phyloP scores from a whole-genome alignment of 2,329 filamentous ascomycete genomes.

The Trichoderma polysporum region DNA sequence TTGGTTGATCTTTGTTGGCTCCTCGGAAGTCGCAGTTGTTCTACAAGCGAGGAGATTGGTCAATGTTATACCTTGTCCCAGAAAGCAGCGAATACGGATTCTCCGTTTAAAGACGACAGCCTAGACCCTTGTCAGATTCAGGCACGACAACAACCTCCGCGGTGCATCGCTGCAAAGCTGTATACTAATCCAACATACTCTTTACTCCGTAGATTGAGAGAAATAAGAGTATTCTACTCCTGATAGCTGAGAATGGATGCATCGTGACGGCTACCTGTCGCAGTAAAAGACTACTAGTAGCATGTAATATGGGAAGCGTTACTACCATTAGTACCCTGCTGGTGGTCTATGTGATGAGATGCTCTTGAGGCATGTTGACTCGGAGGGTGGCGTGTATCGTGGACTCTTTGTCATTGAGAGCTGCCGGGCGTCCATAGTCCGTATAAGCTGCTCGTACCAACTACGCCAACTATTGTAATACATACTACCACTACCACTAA shows the following conservation, averaged over 20 bases:
- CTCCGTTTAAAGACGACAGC: slow-evolving; percentile 8
- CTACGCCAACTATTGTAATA: not conserved
- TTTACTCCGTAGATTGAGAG: not conserved
- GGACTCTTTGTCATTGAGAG: not conserved
- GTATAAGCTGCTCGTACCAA: not conserved
- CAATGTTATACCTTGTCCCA: slow-evolving; percentile 8
- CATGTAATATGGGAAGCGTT: not conserved
- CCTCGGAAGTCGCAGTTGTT: slow-evolving; percentile 12
- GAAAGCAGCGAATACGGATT: slow-evolving; percentile 5
- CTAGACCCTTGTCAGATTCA: slow-evolving; percentile 12
- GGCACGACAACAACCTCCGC: slow-evolving; percentile 1
- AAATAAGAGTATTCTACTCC: not conserved
- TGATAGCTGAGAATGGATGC: not conserved
- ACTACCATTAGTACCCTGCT: not conserved
- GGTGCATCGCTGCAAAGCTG: not conserved
- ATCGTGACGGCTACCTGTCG: not conserved
- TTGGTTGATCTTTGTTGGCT: slow-evolving; percentile 4
- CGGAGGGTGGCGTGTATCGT: not conserved
- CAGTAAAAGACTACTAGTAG: not conserved
- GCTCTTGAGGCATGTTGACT: not conserved
- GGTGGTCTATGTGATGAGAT: not conserved
- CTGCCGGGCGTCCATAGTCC: not conserved
- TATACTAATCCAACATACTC: not conserved
- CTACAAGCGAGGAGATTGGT: slow-evolving; percentile 7
- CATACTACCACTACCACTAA: not conserved